These are phyloP conservation scores for Trichoderma arundinaceum DNA, from an alignment of 2,329 filamentous ascomycete genomes.

Conservation along the genomic window DNA sequence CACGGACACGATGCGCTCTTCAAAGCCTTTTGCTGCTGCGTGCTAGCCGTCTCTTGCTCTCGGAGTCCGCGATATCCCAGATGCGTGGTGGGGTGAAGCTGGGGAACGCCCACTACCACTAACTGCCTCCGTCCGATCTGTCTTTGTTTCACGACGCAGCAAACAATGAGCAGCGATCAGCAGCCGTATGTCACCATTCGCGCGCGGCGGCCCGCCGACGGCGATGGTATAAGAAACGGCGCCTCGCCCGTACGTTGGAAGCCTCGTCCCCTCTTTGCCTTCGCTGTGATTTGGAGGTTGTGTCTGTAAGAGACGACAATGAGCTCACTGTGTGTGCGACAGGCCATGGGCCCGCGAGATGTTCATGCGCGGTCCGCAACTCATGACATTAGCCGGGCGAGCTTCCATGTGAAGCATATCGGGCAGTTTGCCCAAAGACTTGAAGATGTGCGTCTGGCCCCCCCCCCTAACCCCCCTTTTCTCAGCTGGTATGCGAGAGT, in stretches of 20 bases:
- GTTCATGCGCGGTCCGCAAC: slow-evolving; percentile 50
- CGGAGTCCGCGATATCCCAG: slow-evolving; percentile 14
- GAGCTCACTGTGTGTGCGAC: slow-evolving; percentile 13
- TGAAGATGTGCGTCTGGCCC: slow-evolving; percentile 54
- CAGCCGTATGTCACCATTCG: slow-evolving; percentile 60
- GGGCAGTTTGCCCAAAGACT: slow-evolving; percentile 60
- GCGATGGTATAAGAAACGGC: slow-evolving; percentile 53
- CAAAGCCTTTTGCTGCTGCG: slow-evolving; percentile 5
- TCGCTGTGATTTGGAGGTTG: not conserved
- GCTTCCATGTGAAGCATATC: slow-evolving; percentile 63
- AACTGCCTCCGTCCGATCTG: not conserved
- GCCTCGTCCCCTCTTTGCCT: not conserved
- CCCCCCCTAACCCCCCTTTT: not conserved
- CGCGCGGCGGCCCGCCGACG: slow-evolving; percentile 54
- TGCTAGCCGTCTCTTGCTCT: slow-evolving; percentile 5
- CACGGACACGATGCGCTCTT: slow-evolving; percentile 12
- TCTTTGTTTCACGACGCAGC: slow-evolving; percentile 16
- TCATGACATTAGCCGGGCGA: slow-evolving; percentile 63
- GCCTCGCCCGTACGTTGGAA: slow-evolving; percentile 50
- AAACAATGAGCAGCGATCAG: slow-evolving; percentile 50
- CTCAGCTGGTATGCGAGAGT: not conserved
- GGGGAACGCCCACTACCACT: slow-evolving; percentile 12
- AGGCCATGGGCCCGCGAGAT: slow-evolving; percentile 33
- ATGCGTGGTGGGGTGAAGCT: slow-evolving; percentile 26
- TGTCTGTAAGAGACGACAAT: not conserved